A percentile compares a stretch with the other conserved stretches of the same genome.
Evolutionary conservation across 148 eudicot species (phyloP).

Genomic region (Spergularia marina): DNA sequence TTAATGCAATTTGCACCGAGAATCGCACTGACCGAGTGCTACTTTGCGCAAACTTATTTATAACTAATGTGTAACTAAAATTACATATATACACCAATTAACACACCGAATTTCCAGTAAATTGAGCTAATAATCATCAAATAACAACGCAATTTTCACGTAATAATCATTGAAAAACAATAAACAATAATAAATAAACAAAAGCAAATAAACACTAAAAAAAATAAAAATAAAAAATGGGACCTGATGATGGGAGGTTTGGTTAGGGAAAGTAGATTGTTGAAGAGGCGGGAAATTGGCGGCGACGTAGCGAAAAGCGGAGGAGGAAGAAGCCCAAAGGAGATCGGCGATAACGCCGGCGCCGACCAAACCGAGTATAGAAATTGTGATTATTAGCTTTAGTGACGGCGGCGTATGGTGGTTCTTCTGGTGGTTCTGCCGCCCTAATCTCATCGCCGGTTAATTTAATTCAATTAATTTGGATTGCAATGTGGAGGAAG

Average conservation of each 20-base stretch:
- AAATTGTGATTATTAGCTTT: conserved; percentile 25
- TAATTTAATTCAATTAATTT: background rate
- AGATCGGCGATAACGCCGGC: conserved; percentile 58
- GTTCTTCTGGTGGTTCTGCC: conserved; percentile 20
- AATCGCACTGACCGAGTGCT: too few relatives aligned
- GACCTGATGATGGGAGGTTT: conserved; percentile 18
- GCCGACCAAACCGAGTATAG: conserved; percentile 47
- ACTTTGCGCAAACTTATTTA: too few relatives aligned
- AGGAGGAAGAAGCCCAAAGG: conserved; percentile 78
- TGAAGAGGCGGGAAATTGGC: conserved; percentile 34
- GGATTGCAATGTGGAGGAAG: background rate
- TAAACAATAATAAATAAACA: background rate
- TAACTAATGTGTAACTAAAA: background rate
- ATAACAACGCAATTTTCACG: background rate
- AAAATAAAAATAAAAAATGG: background rate
- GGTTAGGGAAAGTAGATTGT: conserved; percentile 19
- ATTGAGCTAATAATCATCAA: background rate
- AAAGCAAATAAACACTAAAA: conserved; percentile 10
- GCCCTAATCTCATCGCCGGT: conserved; percentile 31
- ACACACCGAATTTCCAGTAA: background rate
- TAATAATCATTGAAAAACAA: background rate
- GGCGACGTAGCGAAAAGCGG: conserved; percentile 33
- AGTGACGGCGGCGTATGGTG: conserved; percentile 7
- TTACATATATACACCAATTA: background rate
- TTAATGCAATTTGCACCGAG: background rate